phyloP scores from a whole-genome alignment of 805 yeast species.

The Candida silvatica region DNA sequence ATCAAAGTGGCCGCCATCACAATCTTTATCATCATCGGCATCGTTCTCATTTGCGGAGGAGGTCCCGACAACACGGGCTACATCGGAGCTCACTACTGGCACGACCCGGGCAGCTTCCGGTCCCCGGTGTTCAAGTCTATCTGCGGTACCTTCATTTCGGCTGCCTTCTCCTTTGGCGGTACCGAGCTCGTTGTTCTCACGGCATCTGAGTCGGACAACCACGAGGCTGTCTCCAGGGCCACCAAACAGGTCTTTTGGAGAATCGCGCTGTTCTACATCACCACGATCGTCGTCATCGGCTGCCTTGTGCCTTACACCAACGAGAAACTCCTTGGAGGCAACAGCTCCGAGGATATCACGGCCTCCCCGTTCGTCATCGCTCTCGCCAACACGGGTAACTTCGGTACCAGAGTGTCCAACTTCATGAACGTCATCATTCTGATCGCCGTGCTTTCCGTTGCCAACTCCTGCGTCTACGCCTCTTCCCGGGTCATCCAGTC shows the following conservation, averaged over 20 bases:
- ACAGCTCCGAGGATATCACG: conserved; percentile 39
- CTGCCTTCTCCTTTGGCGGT: conserved; percentile 55
- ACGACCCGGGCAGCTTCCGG: conserved; percentile 33
- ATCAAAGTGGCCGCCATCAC: conserved; percentile 66
- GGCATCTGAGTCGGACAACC: conserved; percentile 52
- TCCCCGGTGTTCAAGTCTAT: conserved; percentile 45
- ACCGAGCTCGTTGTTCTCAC: conserved; percentile 55
- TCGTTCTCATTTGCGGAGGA: conserved; percentile 81
- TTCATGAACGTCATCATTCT: conserved; percentile 69
- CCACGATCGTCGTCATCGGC: conserved; percentile 41
- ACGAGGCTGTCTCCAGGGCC: conserved; percentile 50
- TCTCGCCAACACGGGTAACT: conserved; percentile 50
- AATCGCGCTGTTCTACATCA: conserved; percentile 47
- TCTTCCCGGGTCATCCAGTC: conserved; percentile 63
- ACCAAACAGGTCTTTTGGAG: conserved; percentile 58
- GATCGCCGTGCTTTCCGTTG: conserved; percentile 67
- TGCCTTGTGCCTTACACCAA: conserved; percentile 49
- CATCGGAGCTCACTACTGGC: conserved; percentile 50
- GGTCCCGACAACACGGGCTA: conserved; percentile 56
- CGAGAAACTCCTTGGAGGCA: conserved; percentile 35
- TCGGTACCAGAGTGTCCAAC: conserved; percentile 45
- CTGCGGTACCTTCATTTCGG: conserved; percentile 52
- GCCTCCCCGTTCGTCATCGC: conserved; percentile 78
- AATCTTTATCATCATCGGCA: conserved; percentile 70
- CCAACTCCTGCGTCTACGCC: conserved; percentile 66